phyloP scores from a whole-genome alignment of 2,329 filamentous ascomycete genomes.

The Verticillium isaacii region DNA sequence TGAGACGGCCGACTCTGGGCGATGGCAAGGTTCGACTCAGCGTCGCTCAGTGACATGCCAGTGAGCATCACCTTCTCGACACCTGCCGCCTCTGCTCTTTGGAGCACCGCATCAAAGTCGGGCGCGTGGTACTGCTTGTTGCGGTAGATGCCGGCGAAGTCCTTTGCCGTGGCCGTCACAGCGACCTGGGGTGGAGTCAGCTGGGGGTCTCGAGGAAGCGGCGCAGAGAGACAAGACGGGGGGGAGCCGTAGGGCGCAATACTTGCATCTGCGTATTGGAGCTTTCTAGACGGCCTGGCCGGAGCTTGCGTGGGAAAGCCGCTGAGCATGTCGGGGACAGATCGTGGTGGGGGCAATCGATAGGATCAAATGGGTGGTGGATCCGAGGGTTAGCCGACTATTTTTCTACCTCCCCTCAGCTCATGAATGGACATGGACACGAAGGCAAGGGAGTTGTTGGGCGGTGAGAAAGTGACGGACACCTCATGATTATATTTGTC shows the following conservation, averaged over 20 bases:
- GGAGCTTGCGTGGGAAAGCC: constrained; percentile 7
- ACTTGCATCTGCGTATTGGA: constrained; percentile 9
- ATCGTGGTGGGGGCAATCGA: neutral
- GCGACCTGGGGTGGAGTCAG: constrained; percentile 20
- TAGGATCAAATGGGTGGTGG: too few species aligned
- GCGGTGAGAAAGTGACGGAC: too few species aligned
- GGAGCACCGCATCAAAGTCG: constrained; percentile 36
- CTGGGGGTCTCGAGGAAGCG: neutral
- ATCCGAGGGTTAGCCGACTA: too few species aligned
- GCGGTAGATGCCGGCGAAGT: constrained; percentile 46
- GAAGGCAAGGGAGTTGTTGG: too few species aligned
- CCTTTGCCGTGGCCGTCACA: constrained; percentile 31
- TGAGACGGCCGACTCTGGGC: constrained; percentile 20
- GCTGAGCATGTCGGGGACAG: neutral
- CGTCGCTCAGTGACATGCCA: constrained; percentile 29
- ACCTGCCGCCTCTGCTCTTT: constrained; percentile 32
- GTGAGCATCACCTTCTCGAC: constrained; percentile 36
- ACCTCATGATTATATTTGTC: too few species aligned
- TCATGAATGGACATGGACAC: too few species aligned
- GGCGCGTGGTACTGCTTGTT: constrained; percentile 39
- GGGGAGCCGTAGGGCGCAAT: neutral
- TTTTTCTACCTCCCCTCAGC: too few species aligned
- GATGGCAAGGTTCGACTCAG: constrained; percentile 20
- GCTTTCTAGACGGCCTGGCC: neutral
- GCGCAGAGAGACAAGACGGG: neutral